Evolutionary conservation across 2,329 filamentous ascomycete species (phyloP).

Genomic region (Phialophora tarda): DNA sequence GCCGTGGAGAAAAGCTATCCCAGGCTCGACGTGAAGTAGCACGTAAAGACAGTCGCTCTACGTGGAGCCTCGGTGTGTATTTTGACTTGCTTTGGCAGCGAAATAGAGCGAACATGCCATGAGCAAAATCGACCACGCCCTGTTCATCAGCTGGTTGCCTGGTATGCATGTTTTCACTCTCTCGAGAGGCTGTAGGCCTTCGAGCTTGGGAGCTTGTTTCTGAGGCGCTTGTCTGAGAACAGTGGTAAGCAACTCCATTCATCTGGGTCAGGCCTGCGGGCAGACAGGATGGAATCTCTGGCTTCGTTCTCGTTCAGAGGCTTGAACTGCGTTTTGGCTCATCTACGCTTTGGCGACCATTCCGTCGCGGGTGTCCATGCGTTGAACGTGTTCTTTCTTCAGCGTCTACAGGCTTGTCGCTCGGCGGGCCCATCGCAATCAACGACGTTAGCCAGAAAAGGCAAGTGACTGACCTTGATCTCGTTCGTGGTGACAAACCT

Average conservation of each 20-base stretch:
- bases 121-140: neutral
- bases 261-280: neutral
- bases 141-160: too few species aligned
- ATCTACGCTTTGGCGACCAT: neutral
- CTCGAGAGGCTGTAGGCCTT: too few species aligned
- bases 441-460: too few species aligned
- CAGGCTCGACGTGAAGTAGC: neutral
- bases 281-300: neutral
- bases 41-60: neutral
- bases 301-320: neutral
- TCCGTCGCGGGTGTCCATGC: neutral
- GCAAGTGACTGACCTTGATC: too few species aligned
- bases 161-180: neutral
- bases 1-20: neutral
- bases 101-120: neutral
- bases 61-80: neutral
- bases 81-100: neutral
- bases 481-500: too few species aligned
- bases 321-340: neutral
- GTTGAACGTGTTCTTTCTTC: neutral
- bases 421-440: too few species aligned
- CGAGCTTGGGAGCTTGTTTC: too few species aligned
- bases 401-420: neutral
- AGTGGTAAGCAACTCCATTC: neutral
- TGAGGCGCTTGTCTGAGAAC: neutral